A percentile compares a stretch with the other conserved stretches of the same genome.
These are phyloP conservation scores for Tolypocladium sp. DNA, from an alignment of 2,329 filamentous ascomycete species.

Conservation along the genomic window DNA sequence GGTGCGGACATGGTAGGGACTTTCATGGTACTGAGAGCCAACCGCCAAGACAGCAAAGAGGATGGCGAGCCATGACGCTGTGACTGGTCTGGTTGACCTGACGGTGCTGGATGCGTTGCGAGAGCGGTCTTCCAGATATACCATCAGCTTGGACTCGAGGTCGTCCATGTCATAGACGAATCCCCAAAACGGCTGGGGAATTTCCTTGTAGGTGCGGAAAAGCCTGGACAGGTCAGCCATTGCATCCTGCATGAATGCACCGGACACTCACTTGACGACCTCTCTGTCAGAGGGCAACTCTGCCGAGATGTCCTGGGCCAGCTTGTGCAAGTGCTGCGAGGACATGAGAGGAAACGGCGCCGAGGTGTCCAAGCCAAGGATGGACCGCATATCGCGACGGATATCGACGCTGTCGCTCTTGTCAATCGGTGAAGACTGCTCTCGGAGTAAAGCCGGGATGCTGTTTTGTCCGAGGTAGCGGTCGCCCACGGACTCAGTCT, in stretches of 20 bases:
- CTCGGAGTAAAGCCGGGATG: slow-evolving; percentile 55
- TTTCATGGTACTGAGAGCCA: slow-evolving; percentile 58
- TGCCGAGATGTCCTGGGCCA: slow-evolving; percentile 51
- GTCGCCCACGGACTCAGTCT: slow-evolving; percentile 46
- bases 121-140: slow-evolving; percentile 55
- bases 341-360: slow-evolving; percentile 62
- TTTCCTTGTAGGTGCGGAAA: slow-evolving; percentile 58
- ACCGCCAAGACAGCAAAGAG: slow-evolving; percentile 57
- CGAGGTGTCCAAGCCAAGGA: slow-evolving; percentile 55
- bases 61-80: slow-evolving; percentile 57
- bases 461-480: slow-evolving; percentile 60
- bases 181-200: slow-evolving; percentile 59
- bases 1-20: slow-evolving; percentile 51
- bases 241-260: not conserved
- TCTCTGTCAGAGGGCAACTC: slow-evolving; percentile 57
- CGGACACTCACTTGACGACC: slow-evolving; percentile 51
- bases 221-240: slow-evolving; percentile 30
- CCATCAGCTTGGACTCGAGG: slow-evolving; percentile 54
- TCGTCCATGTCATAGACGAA: slow-evolving; percentile 59
- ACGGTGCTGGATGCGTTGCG: slow-evolving; percentile 39
- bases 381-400: slow-evolving; percentile 56
- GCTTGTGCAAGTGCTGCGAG: slow-evolving; percentile 47
- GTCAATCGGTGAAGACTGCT: slow-evolving; percentile 46
- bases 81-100: slow-evolving; percentile 41
- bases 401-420: slow-evolving; percentile 46